Percentiles rank a stretch among this genome's conserved stretches.
Conservation (phyloP, 495 filamentous ascomycete species). For the Aspergillus steynii region DNA sequence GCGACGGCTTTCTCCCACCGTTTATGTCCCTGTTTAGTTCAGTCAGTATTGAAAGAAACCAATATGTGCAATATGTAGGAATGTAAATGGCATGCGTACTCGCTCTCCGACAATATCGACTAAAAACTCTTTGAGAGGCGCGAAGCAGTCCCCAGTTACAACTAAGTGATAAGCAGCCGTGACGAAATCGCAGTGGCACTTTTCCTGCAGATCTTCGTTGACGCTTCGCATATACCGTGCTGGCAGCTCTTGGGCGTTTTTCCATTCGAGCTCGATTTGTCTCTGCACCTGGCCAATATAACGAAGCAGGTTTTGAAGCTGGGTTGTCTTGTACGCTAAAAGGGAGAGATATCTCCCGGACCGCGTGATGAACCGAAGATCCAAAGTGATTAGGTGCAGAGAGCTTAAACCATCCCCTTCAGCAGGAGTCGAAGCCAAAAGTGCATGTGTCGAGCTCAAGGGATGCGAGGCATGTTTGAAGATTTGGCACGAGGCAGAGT, state of each 20-base stretch:
- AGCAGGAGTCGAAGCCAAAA: slow-evolving; percentile 54
- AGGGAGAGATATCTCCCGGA: slow-evolving; percentile 79
- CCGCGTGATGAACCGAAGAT: slow-evolving; percentile 76
- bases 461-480: slow-evolving; percentile 69
- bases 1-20: slow-evolving; percentile 89
- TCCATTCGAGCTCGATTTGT: slow-evolving; percentile 77
- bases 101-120: slow-evolving; percentile 83
- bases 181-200: slow-evolving; percentile 62
- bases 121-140: slow-evolving; percentile 80
- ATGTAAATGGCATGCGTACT: slow-evolving; percentile 45
- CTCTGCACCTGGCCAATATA: slow-evolving; percentile 77
- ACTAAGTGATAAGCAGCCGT: slow-evolving; percentile 84
- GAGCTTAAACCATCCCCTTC: slow-evolving; percentile 21
- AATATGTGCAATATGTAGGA: not conserved
- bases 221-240: slow-evolving; percentile 72
- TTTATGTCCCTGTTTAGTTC: slow-evolving; percentile 71
- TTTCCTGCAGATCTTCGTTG: slow-evolving; percentile 61
- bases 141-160: slow-evolving; percentile 78
- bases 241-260: slow-evolving; percentile 78
- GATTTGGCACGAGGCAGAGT: slow-evolving; percentile 24
- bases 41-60: slow-evolving; percentile 15
- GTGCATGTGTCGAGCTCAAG: slow-evolving; percentile 70
- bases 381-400: slow-evolving; percentile 71
- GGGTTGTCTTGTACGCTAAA: slow-evolving; percentile 81
- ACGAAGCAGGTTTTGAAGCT: slow-evolving; percentile 78